phyloP scores from a whole-genome alignment of 2,329 filamentous ascomycete genomes.

The Penicillium sclerotiorum region DNA sequence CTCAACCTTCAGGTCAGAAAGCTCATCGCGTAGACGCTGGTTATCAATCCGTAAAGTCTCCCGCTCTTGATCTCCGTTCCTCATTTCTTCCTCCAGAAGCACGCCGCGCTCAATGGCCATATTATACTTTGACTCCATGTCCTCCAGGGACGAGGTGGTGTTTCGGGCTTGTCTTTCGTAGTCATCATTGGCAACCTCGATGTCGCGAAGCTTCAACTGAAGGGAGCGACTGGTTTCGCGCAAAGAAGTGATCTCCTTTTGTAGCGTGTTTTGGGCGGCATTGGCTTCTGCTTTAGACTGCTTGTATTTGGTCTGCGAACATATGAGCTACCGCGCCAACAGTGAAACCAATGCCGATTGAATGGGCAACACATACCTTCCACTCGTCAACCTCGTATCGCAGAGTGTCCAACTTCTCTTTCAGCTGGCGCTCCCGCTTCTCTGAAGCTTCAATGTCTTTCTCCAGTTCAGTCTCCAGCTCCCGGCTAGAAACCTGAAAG shows the following conservation, averaged over 20 bases:
- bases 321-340: conserved; percentile 11
- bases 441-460: conserved; percentile 95
- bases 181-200: conserved; percentile 97
- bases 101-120: conserved; percentile 88
- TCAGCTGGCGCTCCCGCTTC: conserved; percentile 82
- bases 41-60: conserved; percentile 86
- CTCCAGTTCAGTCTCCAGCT: conserved; percentile 91
- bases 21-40: conserved; percentile 85
- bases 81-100: conserved; percentile 94
- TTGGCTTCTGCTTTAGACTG: conserved; percentile 89
- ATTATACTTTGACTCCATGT: conserved; percentile 96
- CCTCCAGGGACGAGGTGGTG: conserved; percentile 92
- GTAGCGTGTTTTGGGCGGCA: conserved; percentile 77
- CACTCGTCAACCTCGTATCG: conserved; percentile 94
- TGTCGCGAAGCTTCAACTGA: conserved; percentile 84
- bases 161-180: conserved; percentile 95
- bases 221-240: conserved; percentile 81
- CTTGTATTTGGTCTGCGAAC: conserved; percentile 82
- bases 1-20: conserved; percentile 92
- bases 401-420: conserved; percentile 82
- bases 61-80: conserved; percentile 85
- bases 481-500: conserved; percentile 90
- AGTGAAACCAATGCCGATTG: not conserved
- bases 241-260: conserved; percentile 93
- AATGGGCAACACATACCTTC: conserved; percentile 67